phyloP scores from a whole-genome alignment of 257 asterid genomes.

The Cruciata laevipes region DNA sequence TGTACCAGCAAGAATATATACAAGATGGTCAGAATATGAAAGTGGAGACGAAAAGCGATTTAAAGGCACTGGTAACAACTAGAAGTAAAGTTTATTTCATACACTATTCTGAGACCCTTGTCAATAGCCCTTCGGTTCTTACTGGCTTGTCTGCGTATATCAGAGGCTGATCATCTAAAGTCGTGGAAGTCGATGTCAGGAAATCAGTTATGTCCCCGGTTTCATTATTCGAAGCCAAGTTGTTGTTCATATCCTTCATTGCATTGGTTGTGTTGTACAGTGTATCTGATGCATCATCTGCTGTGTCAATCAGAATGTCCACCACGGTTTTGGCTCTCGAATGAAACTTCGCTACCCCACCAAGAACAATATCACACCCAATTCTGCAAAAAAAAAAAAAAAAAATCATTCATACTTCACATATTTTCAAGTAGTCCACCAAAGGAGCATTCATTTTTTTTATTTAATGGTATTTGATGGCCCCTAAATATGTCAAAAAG shows the following conservation, averaged over 20 bases:
- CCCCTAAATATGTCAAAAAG: no score
- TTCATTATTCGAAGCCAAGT: conserved; percentile 26
- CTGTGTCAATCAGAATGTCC: conserved; percentile 62
- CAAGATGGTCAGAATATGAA: background rate
- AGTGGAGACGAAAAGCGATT: background rate
- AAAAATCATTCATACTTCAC: no score
- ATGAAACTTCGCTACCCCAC: conserved; percentile 61
- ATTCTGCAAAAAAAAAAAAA: conserved; percentile 28
- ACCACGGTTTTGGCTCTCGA: conserved; percentile 51
- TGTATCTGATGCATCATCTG: conserved; percentile 65
- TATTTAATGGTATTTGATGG: no score
- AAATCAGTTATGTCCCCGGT: conserved; percentile 33
- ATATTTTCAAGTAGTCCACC: background rate
- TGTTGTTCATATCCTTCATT: conserved; percentile 46
- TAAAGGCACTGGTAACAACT: no score
- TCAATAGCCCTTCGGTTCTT: conserved; percentile 45
- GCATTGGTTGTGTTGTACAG: conserved; percentile 55
- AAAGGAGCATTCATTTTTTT: background rate
- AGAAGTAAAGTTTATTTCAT: background rate
- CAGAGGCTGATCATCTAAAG: conserved; percentile 56
- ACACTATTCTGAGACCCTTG: conserved; percentile 49
- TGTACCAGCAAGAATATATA: conserved; percentile 35
- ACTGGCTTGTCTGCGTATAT: conserved; percentile 51
- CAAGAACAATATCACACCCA: conserved; percentile 64
- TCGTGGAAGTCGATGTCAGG: conserved; percentile 44